Evolutionary conservation across 441 rosid species (phyloP).

Genomic region (Gossypium gossypioides): DNA sequence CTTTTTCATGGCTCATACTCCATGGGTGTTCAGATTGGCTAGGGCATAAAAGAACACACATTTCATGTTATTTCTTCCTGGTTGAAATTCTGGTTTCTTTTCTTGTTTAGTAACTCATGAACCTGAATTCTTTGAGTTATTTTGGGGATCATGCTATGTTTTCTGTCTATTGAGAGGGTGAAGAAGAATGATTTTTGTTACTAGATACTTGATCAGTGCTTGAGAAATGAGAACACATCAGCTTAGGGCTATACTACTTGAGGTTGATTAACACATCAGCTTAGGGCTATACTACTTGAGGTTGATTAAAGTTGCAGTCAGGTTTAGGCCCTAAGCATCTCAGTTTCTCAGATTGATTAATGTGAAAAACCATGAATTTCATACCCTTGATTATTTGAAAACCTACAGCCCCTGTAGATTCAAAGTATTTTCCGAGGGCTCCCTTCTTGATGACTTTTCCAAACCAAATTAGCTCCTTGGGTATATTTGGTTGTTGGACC

Average conservation of each 20-base stretch:
- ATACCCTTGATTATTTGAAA: not conserved
- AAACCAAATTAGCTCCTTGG: not conserved
- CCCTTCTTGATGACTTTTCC: not conserved
- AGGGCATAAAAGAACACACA: not conserved
- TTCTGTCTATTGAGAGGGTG: not conserved
- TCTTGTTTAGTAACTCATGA: not conserved
- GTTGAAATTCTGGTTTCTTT: not conserved
- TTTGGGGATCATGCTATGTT: not conserved
- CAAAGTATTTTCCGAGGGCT: not conserved
- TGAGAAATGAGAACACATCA: not conserved
- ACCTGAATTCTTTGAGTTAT: not conserved
- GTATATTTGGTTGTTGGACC: not conserved
- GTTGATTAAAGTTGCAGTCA: not conserved
- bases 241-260: not conserved
- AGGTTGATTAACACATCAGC: not conserved
- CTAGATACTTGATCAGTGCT: not conserved
- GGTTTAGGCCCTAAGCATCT: not conserved
- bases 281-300: not conserved
- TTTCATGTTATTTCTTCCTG: not conserved
- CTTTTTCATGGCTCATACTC: not conserved
- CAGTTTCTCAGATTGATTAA: not conserved
- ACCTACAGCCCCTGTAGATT: not conserved
- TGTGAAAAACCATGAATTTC: not conserved
- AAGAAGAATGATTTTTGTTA: not conserved
- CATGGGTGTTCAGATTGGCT: not conserved